A percentile compares a stretch with the other conserved stretches of the same genome.
Conservation (phyloP, 2,329 filamentous ascomycete genomes). For the Aspergillus sp. region DNA sequence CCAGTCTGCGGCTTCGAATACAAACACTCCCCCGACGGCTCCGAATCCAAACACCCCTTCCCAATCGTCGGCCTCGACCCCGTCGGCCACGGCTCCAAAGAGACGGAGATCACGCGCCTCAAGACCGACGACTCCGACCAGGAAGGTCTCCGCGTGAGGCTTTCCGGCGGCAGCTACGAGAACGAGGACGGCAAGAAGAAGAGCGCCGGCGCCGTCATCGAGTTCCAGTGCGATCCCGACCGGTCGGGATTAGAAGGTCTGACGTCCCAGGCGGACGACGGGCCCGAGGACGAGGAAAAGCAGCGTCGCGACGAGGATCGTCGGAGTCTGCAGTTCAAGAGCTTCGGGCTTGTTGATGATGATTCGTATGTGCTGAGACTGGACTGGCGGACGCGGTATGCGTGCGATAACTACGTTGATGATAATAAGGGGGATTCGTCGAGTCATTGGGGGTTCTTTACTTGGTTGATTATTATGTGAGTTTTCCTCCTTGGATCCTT, state of each 20-base stretch:
- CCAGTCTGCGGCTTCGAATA: slow-evolving; percentile 74
- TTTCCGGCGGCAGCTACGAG: slow-evolving; percentile 60
- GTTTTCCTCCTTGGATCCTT: slow-evolving; percentile 21
- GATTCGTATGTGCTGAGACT: slow-evolving; percentile 66
- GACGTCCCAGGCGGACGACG: slow-evolving; percentile 24
- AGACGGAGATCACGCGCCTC: slow-evolving; percentile 66
- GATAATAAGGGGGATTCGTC: slow-evolving; percentile 45
- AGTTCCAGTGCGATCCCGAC: slow-evolving; percentile 77
- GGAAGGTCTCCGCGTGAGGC: slow-evolving; percentile 69
- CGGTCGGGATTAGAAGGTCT: slow-evolving; percentile 68
- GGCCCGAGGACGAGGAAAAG: slow-evolving; percentile 9
- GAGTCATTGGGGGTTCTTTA: slow-evolving; percentile 88
- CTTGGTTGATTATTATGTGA: slow-evolving; percentile 92
- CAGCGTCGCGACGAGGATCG: slow-evolving; percentile 23
- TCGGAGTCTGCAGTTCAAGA: slow-evolving; percentile 69
- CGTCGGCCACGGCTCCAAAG: slow-evolving; percentile 48
- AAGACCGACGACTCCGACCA: slow-evolving; percentile 65
- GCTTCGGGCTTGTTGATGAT: slow-evolving; percentile 64
- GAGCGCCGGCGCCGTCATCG: slow-evolving; percentile 63
- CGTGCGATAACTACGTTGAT: slow-evolving; percentile 65
- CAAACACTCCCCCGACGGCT: slow-evolving; percentile 51
- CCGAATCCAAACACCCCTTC: slow-evolving; percentile 60
- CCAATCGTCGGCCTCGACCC: slow-evolving; percentile 73
- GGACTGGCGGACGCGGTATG: slow-evolving; percentile 84
- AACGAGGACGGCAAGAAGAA: slow-evolving; percentile 59